Percentiles rank a stretch among this genome's conserved stretches.
phyloP scores from a whole-genome alignment of 768 basidiomycete species.

The Harrya chromipes region DNA sequence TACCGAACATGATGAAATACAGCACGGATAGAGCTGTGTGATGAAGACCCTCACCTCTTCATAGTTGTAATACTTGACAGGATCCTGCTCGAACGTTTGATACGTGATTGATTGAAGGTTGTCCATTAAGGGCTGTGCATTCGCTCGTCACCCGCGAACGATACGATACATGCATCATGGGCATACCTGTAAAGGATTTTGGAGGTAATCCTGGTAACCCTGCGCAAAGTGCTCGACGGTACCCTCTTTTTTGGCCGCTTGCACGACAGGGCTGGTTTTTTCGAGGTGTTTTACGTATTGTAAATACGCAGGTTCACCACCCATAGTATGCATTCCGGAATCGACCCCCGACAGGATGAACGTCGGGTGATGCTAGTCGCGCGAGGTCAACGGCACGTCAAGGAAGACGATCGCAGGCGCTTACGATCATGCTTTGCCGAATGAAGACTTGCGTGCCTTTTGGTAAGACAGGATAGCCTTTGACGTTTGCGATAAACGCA shows the following conservation, averaged over 20 bases:
- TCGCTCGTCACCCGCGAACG: slow-evolving; percentile 8
- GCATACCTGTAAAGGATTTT: slow-evolving; percentile 86
- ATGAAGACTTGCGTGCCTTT: slow-evolving; percentile 92
- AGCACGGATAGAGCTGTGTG: slow-evolving; percentile 9
- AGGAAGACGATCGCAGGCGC: slow-evolving; percentile 24
- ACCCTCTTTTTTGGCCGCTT: slow-evolving; percentile 60
- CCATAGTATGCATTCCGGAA: slow-evolving; percentile 63
- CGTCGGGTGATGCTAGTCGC: slow-evolving; percentile 73
- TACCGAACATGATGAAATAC: slow-evolving; percentile 9
- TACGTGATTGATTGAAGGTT: slow-evolving; percentile 95
- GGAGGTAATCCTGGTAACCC: slow-evolving; percentile 93
- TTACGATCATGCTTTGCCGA: slow-evolving; percentile 82
- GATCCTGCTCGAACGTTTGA: slow-evolving; percentile 97
- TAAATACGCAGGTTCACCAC: slow-evolving; percentile 83
- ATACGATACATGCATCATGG: slow-evolving; percentile 1
- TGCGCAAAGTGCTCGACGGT: slow-evolving; percentile 88
- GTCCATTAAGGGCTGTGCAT: slow-evolving; percentile 86
- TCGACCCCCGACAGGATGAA: slow-evolving; percentile 76
- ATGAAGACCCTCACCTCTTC: slow-evolving; percentile 63
- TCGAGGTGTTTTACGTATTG: slow-evolving; percentile 88
- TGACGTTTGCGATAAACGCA: slow-evolving; percentile 91
- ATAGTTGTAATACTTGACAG: slow-evolving; percentile 93
- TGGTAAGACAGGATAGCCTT: slow-evolving; percentile 95
- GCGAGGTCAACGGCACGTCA: slow-evolving; percentile 19
- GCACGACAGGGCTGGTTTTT: slow-evolving; percentile 65